Evolutionary conservation across 2,329 filamentous ascomycete species (phyloP).

Genomic region (Biscogniauxia mediterranea): DNA sequence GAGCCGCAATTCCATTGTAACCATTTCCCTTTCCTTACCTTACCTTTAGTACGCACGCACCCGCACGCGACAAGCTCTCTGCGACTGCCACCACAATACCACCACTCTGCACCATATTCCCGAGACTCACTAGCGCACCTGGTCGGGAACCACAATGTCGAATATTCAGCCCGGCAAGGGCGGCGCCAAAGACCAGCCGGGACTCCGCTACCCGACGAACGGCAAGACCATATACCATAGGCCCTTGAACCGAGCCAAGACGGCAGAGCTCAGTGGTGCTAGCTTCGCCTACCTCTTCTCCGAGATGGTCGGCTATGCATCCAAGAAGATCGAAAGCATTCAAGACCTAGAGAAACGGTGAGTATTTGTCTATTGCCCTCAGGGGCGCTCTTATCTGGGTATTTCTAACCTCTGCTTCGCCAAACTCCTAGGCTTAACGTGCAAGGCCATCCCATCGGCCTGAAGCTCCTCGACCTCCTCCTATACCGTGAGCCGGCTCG

Average conservation of each 20-base stretch:
- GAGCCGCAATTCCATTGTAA: background rate
- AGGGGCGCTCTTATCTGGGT: background rate
- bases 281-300: constrained; percentile 95
- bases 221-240: constrained; percentile 98
- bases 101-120: background rate
- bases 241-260: constrained; percentile 85
- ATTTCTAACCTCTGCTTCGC: constrained; percentile 6
- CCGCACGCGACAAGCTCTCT: background rate
- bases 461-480: constrained; percentile 92
- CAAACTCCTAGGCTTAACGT: constrained; percentile 67
- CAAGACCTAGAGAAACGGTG: constrained; percentile 91
- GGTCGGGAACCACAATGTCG: constrained; percentile 39
- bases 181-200: constrained; percentile 50
- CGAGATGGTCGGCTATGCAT: constrained; percentile 95
- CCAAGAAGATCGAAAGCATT: constrained; percentile 85
- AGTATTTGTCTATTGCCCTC: constrained; percentile 20
- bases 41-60: background rate
- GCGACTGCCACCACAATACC: background rate
- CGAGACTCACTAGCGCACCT: background rate
- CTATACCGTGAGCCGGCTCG: constrained; percentile 76
- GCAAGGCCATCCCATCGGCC: constrained; percentile 90
- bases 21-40: background rate
- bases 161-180: constrained; percentile 49
- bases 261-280: constrained; percentile 84
- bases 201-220: constrained; percentile 84